Evolutionary conservation across 495 filamentous ascomycete genomes (phyloP).

Genomic region (Aspergillus campestris): DNA sequence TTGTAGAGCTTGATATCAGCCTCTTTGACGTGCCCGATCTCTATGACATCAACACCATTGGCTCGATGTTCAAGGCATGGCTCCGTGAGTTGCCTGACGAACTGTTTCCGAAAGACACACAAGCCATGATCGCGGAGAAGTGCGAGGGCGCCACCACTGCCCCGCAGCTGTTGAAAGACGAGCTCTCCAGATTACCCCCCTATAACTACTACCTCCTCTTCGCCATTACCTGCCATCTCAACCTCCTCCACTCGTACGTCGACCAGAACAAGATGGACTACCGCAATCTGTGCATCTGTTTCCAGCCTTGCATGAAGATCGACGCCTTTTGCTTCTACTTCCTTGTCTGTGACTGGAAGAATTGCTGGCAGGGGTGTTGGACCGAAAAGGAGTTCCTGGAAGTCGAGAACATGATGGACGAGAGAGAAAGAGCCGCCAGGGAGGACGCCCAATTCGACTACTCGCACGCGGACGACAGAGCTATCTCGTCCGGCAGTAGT

Average conservation of each 20-base stretch:
- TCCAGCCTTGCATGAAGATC: constrained; percentile 89
- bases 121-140: constrained; percentile 64
- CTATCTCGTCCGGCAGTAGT: constrained; percentile 56
- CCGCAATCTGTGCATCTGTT: constrained; percentile 85
- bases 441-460: constrained; percentile 11
- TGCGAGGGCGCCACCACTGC: constrained; percentile 67
- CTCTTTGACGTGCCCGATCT: constrained; percentile 75
- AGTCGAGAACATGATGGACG: constrained; percentile 58
- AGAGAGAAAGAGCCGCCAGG: constrained; percentile 24
- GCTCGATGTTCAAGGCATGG: constrained; percentile 89
- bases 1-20: constrained; percentile 68
- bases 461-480: constrained; percentile 43
- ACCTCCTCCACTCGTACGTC: constrained; percentile 72
- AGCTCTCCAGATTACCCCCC: constrained; percentile 80
- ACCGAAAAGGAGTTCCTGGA: constrained; percentile 75
- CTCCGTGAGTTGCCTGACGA: constrained; percentile 88
- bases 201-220: constrained; percentile 96
- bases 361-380: constrained; percentile 92
- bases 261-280: constrained; percentile 95
- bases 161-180: constrained; percentile 75
- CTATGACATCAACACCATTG: constrained; percentile 90
- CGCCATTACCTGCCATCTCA: constrained; percentile 88
- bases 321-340: constrained; percentile 87
- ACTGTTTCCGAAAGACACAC: constrained; percentile 71
- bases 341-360: constrained; percentile 82